phyloP scores from a whole-genome alignment of 192 early-diverging fungal genomes.

The Coemansia sp. region DNA sequence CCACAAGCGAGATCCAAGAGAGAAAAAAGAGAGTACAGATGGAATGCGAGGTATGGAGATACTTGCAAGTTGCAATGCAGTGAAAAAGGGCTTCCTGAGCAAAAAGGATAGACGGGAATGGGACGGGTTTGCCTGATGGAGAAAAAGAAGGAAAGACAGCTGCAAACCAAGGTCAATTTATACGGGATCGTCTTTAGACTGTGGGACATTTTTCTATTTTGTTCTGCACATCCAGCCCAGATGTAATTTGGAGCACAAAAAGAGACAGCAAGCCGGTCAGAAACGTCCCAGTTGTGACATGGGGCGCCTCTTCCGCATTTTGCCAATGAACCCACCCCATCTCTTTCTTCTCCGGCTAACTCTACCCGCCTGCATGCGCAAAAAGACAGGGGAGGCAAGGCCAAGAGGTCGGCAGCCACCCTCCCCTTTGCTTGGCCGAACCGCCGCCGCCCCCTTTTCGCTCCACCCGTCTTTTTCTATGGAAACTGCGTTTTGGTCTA shows the following conservation, averaged over 20 bases:
- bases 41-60: not conserved
- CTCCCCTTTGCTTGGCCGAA: slow-evolving; percentile 3
- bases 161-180: not conserved
- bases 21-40: not conserved
- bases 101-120: slow-evolving; percentile 3
- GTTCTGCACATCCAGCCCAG: not conserved
- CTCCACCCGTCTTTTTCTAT: slow-evolving; percentile 1
- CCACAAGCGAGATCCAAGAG: not conserved
- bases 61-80: not conserved
- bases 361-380: slow-evolving; percentile 4
- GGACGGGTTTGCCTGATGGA: slow-evolving; percentile 1
- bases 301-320: slow-evolving; percentile 2
- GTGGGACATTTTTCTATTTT: not conserved
- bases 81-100: not conserved
- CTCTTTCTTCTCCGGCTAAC: slow-evolving; percentile 6
- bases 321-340: slow-evolving; percentile 1
- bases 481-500: not conserved
- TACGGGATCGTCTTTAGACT: not conserved
- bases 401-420: not conserved
- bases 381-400: not conserved
- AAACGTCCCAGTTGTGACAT: not conserved
- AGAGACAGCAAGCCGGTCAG: not conserved
- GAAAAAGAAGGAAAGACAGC: slow-evolving; percentile 5
- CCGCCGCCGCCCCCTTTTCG: not conserved
- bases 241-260: not conserved